phyloP scores from a whole-genome alignment of 1,139 yeast genomes.

The Saccharomyces hybrid region DNA sequence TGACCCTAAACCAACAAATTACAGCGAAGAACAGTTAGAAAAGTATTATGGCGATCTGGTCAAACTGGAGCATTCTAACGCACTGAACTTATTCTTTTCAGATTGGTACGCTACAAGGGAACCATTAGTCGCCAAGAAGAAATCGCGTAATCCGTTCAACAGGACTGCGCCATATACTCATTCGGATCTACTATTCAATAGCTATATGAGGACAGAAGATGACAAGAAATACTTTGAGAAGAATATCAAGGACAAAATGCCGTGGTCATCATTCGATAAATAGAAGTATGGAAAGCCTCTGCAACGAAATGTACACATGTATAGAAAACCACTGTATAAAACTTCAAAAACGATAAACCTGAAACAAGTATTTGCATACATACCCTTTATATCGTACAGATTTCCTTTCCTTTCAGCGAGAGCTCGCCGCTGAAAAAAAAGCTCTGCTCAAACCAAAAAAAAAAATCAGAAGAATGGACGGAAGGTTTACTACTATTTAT shows the following conservation, averaged over 20 bases:
- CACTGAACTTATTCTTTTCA: conserved; percentile 45
- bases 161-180: conserved; percentile 39
- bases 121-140: conserved; percentile 20
- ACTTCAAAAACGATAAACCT: neutral
- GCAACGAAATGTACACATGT: neutral
- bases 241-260: conserved; percentile 23
- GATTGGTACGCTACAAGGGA: conserved; percentile 57
- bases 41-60: conserved; percentile 37
- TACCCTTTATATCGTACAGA: neutral
- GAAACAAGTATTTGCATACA: neutral
- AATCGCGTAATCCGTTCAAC: conserved; percentile 52
- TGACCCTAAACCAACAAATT: conserved; percentile 45
- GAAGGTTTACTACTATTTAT: neutral
- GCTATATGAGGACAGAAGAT: conserved; percentile 9
- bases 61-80: conserved; percentile 45
- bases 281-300: neutral
- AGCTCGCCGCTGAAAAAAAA: neutral
- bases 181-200: conserved; percentile 24
- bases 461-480: neutral
- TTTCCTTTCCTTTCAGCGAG: neutral
- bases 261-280: conserved; percentile 21
- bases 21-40: conserved; percentile 18
- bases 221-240: conserved; percentile 17
- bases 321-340: neutral
- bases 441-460: neutral